A percentile compares a stretch with the other conserved stretches of the same genome.
Conservation (phyloP, 108 stramenopile genomes). For the Cylindrotheca fusiformis region DNA sequence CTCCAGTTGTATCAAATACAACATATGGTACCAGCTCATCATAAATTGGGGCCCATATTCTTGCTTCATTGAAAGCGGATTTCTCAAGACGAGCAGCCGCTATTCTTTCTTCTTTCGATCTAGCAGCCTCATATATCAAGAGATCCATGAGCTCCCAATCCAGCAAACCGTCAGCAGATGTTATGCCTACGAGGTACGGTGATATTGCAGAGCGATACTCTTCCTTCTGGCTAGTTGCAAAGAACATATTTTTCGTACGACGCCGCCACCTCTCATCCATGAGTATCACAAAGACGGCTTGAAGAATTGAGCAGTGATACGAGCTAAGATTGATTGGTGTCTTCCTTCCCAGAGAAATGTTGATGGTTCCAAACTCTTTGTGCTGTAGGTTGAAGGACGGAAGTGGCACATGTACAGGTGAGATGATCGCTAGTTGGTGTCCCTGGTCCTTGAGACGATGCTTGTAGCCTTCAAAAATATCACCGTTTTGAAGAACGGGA, state of each 20-base stretch:
- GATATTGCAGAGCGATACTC: constrained; percentile 13
- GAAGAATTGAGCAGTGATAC: constrained; percentile 12
- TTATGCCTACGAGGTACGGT: constrained; percentile 41
- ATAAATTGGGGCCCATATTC: constrained; percentile 43
- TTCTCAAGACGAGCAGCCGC: constrained; percentile 12
- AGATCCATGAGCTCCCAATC: constrained; percentile 43
- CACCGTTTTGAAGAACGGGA: no score
- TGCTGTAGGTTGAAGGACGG: constrained; percentile 24
- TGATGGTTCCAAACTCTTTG: constrained; percentile 38
- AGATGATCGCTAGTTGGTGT: no score
- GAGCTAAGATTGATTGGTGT: constrained; percentile 7
- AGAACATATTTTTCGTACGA: constrained; percentile 19
- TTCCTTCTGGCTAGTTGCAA: constrained; percentile 18
- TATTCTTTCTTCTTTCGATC: constrained; percentile 30
- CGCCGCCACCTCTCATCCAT: constrained; percentile 53
- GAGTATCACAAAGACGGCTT: constrained; percentile 34
- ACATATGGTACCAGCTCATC: constrained; percentile 31
- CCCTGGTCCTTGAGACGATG: no score
- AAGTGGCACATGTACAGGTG: no score
- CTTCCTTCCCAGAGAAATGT: constrained; percentile 12
- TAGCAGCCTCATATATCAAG: constrained; percentile 31
- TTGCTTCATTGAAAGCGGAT: constrained; percentile 7
- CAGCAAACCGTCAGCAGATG: constrained; percentile 20
- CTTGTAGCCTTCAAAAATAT: no score
- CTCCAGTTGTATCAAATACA: constrained; percentile 31